These are phyloP conservation scores for Yamadazyma friedrichii DNA, from an alignment of 1,139 yeast genomes.

Conservation along the genomic window DNA sequence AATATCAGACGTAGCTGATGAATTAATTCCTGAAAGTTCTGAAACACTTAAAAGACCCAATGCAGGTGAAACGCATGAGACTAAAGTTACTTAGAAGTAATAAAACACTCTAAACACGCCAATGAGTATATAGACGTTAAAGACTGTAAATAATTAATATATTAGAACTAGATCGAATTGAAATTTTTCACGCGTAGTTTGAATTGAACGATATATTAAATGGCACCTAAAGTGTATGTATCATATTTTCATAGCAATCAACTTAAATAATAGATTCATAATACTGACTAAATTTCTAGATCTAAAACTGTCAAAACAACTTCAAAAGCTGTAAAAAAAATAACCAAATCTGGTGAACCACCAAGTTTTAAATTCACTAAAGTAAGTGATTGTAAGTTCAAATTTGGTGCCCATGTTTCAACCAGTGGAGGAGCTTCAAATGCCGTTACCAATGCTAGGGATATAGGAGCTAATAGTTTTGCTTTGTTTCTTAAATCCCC, in stretches of 20 bases:
- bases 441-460: slow-evolving; percentile 70
- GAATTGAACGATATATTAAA: neutral
- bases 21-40: too few relatives aligned
- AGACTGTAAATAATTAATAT: too few relatives aligned
- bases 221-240: slow-evolving; percentile 11
- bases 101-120: too few relatives aligned
- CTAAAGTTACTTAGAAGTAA: too few relatives aligned
- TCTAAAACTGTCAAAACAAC: slow-evolving; percentile 4
- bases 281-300: slow-evolving; percentile 3
- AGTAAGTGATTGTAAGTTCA: slow-evolving; percentile 26
- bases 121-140: too few relatives aligned
- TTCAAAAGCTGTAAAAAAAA: slow-evolving; percentile 12
- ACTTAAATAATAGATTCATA: neutral
- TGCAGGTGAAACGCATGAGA: too few relatives aligned
- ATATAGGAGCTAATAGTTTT: slow-evolving; percentile 80
- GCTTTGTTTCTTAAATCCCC: slow-evolving; percentile 91
- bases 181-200: neutral
- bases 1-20: too few relatives aligned
- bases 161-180: too few relatives aligned
- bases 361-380: slow-evolving; percentile 23
- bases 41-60: too few relatives aligned
- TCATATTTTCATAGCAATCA: neutral
- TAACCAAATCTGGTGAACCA: slow-evolving; percentile 8
- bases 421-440: slow-evolving; percentile 75
- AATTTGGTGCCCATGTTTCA: slow-evolving; percentile 83